Percentiles rank a stretch among this genome's conserved stretches.
Evolutionary conservation across 257 asterid species (phyloP).

Genomic region (Penstemon eatonii): DNA sequence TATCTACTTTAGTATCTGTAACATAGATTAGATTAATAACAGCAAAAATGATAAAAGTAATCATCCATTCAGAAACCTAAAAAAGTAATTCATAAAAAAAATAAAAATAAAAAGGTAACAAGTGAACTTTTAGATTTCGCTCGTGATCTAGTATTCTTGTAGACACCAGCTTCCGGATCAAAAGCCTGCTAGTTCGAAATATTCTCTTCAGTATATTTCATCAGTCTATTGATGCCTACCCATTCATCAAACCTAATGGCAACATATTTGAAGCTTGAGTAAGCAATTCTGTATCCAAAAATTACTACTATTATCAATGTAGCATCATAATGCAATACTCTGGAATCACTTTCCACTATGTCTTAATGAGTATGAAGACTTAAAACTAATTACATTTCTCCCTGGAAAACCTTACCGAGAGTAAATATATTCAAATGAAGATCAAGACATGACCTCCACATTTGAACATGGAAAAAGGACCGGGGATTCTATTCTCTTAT

Average conservation of each 20-base stretch:
- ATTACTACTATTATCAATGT: slow-evolving; percentile 10
- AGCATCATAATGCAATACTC: slow-evolving; percentile 11
- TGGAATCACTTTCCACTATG: not conserved
- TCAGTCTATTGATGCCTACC: slow-evolving; percentile 81
- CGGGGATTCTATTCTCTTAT: slow-evolving; percentile 17
- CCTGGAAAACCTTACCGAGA: too few relatives aligned
- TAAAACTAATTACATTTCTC: too few relatives aligned
- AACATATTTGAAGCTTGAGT: slow-evolving; percentile 32
- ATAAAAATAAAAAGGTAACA: slow-evolving; percentile 40
- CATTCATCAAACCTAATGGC: slow-evolving; percentile 94
- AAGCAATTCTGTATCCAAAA: slow-evolving; percentile 25
- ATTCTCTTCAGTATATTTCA: slow-evolving; percentile 80
- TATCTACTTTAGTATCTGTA: slow-evolving; percentile 64
- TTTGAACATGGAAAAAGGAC: not conserved
- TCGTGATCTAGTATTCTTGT: slow-evolving; percentile 66
- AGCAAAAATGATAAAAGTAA: slow-evolving; percentile 26
- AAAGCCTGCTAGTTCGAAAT: slow-evolving; percentile 71
- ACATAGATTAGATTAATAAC: slow-evolving; percentile 28
- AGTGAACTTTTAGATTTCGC: slow-evolving; percentile 71
- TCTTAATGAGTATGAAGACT: too few relatives aligned
- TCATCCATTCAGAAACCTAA: slow-evolving; percentile 7
- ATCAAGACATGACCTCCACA: slow-evolving; percentile 21
- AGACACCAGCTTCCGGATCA: slow-evolving; percentile 75
- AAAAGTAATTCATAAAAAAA: slow-evolving; percentile 17
- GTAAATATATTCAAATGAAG: not conserved